These are phyloP conservation scores for Aschersonia sp. DNA, from an alignment of 2,329 filamentous ascomycete genomes.

Conservation along the genomic window DNA sequence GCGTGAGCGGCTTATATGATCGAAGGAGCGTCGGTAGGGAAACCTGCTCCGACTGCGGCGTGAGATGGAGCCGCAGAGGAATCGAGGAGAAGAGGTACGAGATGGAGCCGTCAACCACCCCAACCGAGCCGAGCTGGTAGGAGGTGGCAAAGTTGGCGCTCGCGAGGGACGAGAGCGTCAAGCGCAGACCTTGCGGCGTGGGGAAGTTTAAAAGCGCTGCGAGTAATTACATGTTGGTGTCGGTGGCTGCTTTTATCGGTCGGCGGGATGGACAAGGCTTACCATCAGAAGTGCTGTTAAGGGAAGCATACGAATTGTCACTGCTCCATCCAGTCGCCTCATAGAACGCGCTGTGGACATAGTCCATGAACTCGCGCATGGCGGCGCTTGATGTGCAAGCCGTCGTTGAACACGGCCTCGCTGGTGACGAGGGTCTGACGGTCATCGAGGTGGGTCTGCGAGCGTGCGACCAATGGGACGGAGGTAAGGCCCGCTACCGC, in stretches of 20 bases:
- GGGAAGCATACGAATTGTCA: conserved; percentile 79
- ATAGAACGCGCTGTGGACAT: conserved; percentile 84
- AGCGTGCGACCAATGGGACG: too few species aligned
- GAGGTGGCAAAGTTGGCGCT: conserved; percentile 89
- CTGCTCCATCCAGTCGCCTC: conserved; percentile 75
- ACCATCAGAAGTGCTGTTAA: conserved; percentile 76
- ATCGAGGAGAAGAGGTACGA: conserved; percentile 92
- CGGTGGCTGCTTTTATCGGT: too few species aligned
- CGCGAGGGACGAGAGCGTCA: conserved; percentile 82
- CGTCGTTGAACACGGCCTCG: conserved; percentile 7
- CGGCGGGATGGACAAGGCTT: conserved; percentile 9
- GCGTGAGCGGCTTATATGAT: conserved; percentile 67
- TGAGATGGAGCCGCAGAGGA: conserved; percentile 51
- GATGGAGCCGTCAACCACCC: conserved; percentile 89
- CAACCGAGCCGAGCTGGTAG: conserved; percentile 79
- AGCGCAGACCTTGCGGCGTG: conserved; percentile 68
- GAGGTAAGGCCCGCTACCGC: too few species aligned
- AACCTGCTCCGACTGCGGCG: conserved; percentile 56
- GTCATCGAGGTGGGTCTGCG: background rate
- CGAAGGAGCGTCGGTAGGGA: conserved; percentile 64
- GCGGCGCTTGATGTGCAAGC: conserved; percentile 15
- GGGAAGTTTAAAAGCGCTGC: conserved; percentile 75
- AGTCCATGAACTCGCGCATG: conserved; percentile 97
- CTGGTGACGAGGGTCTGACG: background rate
- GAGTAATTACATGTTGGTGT: background rate